Base-by-base conservation (phyloP, 805 yeast genomes). In the Candida tammaniensis region DNA sequence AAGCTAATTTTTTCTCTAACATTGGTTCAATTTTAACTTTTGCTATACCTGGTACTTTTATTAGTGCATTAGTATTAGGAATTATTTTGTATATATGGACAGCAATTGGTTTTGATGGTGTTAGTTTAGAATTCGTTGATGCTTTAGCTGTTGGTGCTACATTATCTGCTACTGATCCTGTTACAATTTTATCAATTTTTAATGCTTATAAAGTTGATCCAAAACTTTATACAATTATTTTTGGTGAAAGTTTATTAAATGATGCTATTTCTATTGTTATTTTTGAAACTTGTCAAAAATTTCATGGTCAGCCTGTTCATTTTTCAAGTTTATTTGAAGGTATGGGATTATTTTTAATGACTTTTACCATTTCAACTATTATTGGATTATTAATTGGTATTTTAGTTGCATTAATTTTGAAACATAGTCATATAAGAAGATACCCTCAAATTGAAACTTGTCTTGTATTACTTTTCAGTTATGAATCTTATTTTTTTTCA, bases 141-240 rank as follows among this genome's bases (percentile, higher is more conserved):
- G 96, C 98, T 0, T 70, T 93, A 36, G 91, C 96, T 0, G 95
- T 93, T 12, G 99, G 98, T 16, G 98, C 99, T 2, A 91, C 98
- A 0, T 72, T 93, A 27, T 86, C 96, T 2, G 99, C 99, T 14
- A 93, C 99, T 2, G 99, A 93, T 59, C 99, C 99, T 0, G 97
- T 93, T 19, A 93, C 99, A 1, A 91, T 93, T 51, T 65, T 93
- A 47, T 88, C 98, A 10, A 93, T 93, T 40, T 93, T 93, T 71
- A 93, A 91, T 55, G 93, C 98, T 10, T 93, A 93, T 64, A 89
- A 91, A 61, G 99, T 93, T 22, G 99, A 93, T 59, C 98, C 98
- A 8, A 93, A 94, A 59, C 70, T 93, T 30, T 93, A 94, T 65
- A 94, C 98, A 17, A 88, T 93, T 43, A 94, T 93, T 43, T 91